Evolutionary conservation across 2,329 filamentous ascomycete species (phyloP), one percentile per base, ranked within the genome.

Genomic region (Pseudogymnoascus sp.): DNA sequence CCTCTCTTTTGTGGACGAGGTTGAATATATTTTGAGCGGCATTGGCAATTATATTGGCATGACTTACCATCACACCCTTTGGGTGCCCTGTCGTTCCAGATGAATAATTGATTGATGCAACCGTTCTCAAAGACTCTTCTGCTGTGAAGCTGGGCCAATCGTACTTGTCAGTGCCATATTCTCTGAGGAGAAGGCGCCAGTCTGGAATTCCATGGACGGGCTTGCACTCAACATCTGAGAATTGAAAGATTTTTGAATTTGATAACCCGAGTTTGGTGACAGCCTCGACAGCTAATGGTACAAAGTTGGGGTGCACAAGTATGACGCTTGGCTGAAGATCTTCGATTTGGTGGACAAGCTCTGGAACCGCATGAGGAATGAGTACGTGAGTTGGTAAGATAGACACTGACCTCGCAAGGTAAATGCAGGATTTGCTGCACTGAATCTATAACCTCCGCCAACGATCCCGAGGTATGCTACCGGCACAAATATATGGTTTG

Each of bases 171-270:
- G 83, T 89, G 62, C 84, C 79, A n/a, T 76, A 73, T 21, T 75
- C 75, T 0, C 79, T 79, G 25, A 90, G 73, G 10, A 92, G 78
- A 36, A 83, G 77, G 1, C 83, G 84, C 88, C 89, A 92, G 74
- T 90, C 85, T 36, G 78, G 70, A 51, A 84, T 79, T 66, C 80
- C 71, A 1, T 76, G 68, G 3, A 67, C 64, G 0, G 71, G 34
- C 7, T 70, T 64, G 19, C 71, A 74, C 36, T 73, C 65, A 11
- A 70, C 66, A 66, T 83, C 80, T 8, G 78, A 78, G 71, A 83
- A 82, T 64, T 81, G 77, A 62, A 78, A 82, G 48, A 83, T 79
- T 13, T 76, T 72, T 54, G 74, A 69, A 28, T 67, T 73, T 2
- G 79, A 73, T n/a, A 83, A 72, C 1, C 73, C 73, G 36, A 72